These are phyloP conservation scores for Neonectria hederae DNA, from an alignment of 2,329 filamentous ascomycete genomes.

Conservation along the genomic window DNA sequence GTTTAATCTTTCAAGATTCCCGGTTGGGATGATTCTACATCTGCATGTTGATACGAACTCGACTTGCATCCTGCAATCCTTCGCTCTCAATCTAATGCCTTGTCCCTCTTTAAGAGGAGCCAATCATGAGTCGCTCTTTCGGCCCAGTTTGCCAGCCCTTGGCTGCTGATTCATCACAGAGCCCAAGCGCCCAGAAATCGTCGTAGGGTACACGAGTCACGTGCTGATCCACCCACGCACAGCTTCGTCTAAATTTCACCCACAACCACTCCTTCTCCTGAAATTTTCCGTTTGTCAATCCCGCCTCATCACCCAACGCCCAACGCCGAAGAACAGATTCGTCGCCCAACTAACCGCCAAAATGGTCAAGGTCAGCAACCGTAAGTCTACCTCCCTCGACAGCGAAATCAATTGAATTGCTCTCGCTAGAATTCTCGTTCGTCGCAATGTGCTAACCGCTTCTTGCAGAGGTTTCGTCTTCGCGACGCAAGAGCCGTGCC, in stretches of 20 bases:
- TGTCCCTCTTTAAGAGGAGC: background rate
- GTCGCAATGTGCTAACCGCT: constrained; percentile 17
- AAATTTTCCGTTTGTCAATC: constrained; percentile 32
- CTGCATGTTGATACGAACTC: background rate
- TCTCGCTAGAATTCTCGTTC: background rate
- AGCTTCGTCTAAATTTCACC: constrained; percentile 44
- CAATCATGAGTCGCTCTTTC: background rate
- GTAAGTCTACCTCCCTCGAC: constrained; percentile 50
- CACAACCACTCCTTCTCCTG: constrained; percentile 31
- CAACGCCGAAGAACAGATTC: constrained; percentile 41
- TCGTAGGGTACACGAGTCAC: constrained; percentile 40
- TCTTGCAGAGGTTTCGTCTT: constrained; percentile 70
- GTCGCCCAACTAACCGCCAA: constrained; percentile 52
- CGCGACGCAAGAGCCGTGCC: constrained; percentile 98
- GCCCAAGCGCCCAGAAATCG: background rate
- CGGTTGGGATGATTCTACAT: background rate
- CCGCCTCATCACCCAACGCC: constrained; percentile 44
- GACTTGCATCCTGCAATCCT: background rate
- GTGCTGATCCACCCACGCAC: constrained; percentile 38
- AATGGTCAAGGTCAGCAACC: constrained; percentile 77
- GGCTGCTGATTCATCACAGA: background rate
- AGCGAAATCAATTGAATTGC: background rate
- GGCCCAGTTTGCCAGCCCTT: background rate
- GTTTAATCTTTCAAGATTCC: background rate
- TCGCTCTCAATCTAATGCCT: background rate